These are phyloP conservation scores for Hippophae rhamnoides DNA, from an alignment of 306 rosid species.

Conservation along the genomic window DNA sequence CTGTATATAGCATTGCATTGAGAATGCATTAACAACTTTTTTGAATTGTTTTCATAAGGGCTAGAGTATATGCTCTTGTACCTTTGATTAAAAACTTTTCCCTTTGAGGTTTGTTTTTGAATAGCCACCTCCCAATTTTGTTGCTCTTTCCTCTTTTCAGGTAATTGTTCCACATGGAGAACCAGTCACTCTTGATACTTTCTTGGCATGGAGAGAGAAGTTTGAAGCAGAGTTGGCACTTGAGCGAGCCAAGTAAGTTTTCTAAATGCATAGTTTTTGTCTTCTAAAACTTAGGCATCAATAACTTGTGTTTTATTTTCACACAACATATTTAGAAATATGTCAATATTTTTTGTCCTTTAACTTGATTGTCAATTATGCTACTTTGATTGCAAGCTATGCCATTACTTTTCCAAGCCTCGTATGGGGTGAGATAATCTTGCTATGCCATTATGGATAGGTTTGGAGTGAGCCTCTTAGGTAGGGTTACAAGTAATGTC, in stretches of 20 bases:
- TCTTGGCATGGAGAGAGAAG: slow-evolving; percentile 96
- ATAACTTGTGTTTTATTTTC: no score
- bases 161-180: slow-evolving; percentile 90
- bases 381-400: no score
- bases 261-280: not conserved
- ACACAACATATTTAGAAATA: no score
- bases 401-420: no score
- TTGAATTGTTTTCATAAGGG: not conserved
- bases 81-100: not conserved
- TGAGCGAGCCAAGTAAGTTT: slow-evolving; percentile 96
- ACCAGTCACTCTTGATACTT: slow-evolving; percentile 81
- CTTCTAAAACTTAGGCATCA: not conserved
- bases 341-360: no score
- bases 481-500: no score
- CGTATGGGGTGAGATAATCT: no score
- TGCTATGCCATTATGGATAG: no score
- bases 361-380: no score
- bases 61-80: not conserved
- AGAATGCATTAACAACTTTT: not conserved
- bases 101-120: slow-evolving; percentile 1
- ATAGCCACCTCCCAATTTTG: slow-evolving; percentile 22
- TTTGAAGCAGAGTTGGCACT: slow-evolving; percentile 97
- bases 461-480: no score
- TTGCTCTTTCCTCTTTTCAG: slow-evolving; percentile 24
- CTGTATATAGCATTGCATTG: not conserved